phyloP scores from a whole-genome alignment of 202 grass and related monocot species.

The Dendrocalamus latiflorus region DNA sequence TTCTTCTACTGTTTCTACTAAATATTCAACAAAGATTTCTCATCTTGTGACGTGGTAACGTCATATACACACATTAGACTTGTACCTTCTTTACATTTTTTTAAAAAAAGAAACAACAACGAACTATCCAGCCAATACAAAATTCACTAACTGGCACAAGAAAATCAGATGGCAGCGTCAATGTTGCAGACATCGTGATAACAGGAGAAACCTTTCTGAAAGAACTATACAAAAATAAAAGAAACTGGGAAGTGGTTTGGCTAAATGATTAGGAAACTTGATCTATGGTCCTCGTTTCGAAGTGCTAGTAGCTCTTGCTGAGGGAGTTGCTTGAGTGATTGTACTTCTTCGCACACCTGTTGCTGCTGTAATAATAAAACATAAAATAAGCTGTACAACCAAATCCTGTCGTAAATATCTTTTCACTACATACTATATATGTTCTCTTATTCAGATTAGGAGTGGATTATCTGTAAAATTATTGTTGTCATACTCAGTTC shows the following conservation, averaged over 20 bases:
- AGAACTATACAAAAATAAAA: constrained; percentile 22
- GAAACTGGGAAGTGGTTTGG: neutral
- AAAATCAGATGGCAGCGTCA: neutral
- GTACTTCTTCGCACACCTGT: constrained; percentile 45
- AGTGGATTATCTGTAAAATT: neutral
- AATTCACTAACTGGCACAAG: constrained; percentile 4
- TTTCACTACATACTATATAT: neutral
- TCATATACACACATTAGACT: neutral
- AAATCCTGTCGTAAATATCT: neutral
- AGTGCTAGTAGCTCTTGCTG: constrained; percentile 41
- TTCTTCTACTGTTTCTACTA: neutral
- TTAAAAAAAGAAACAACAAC: neutral
- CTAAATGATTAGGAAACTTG: neutral
- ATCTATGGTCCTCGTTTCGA: constrained; percentile 58
- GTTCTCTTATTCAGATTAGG: neutral
- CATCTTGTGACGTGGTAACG: neutral
- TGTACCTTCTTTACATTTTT: neutral
- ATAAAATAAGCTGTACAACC: neutral
- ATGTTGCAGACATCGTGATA: neutral
- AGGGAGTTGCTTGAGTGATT: constrained; percentile 46
- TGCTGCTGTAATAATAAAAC: constrained; percentile 27
- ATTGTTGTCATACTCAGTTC: neutral
- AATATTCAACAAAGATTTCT: neutral
- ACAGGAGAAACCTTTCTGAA: constrained; percentile 3
- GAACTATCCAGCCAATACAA: constrained; percentile 1